Base-by-base conservation (phyloP, 1,139 yeast species). In the Yamadazyma oceani region DNA sequence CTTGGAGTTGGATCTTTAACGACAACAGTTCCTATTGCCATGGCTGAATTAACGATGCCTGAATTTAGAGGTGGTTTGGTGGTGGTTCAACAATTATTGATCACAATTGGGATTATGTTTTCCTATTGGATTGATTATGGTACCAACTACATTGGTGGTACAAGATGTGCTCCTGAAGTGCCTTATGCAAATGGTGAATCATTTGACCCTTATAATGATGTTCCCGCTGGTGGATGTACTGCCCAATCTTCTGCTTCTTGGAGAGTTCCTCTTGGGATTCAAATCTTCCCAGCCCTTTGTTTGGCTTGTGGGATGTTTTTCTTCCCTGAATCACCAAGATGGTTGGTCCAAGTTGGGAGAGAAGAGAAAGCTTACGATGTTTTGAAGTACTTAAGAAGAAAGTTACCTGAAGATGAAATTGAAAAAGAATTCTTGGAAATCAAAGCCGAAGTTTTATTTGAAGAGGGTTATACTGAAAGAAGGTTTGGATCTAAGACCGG, bases 61-160 rank as follows among this genome's bases (percentile, higher is more conserved):
- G 73, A 75, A 48, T 70, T 72, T 53, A 76, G 92, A 64, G 92
- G 92, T 47, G 66, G 75, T 40, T 67, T 81, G 51, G 85, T 82
- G 37, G 71, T 77, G 48, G 62, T 79, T 48, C 84, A 82, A 53
- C 88, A 85, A 43, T 74, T 82, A 17, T 72, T 80, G 41, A 77
- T 80, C 40, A 84, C 85, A 31, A 65, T 80, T 34, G 88, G 89
- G 48, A 80, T 85, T 36, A 69, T 78, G 55, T 60, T 80, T 43
- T 82, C 87, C 4, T 81, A 83, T 60, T 82, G 87, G 86, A 65
- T 80, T 45, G 85, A 80, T 51, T 83, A 79, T 51, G 90, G 89
- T 16, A 49, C 52, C 11, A 49, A 51, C 30, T 51, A 38, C 32
- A 50, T 51, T 45, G 56, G 56, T 32, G 56, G 56, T 17, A 47